Base-by-base conservation (phyloP, 345 rosid genomes). In the Mercurialis annua region DNA sequence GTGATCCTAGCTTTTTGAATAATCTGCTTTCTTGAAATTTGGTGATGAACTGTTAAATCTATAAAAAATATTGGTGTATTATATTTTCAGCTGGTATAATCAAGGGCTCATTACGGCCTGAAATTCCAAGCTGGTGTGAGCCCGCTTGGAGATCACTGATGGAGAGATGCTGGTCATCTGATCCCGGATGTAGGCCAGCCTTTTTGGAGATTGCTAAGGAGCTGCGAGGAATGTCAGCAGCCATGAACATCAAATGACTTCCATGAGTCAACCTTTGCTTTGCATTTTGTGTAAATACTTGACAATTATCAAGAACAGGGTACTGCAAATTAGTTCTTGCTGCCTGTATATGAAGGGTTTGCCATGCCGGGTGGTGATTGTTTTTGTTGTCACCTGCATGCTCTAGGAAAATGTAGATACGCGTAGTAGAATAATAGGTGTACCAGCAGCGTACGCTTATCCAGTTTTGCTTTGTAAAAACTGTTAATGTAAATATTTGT, bases 121-220 rank as follows among this genome's bases (percentile, higher is more conserved):
- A 77, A 62, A 71, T 75, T 34, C 87, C 85, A 11, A 65, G 53
- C 47, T 81, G 80, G 80, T 81, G 83, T 27, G 83, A 79, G 50
- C 81, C 81, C 0, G 74, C 29, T 0, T 83, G 83, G 87, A 77
- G 80, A 75, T 77, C 85, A 15, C 71, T 81, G 68, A 81, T 83
- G 85, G 83, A 79, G 59, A 79, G 82, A 24, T 81, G 85, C 69
- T 83, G 85, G 87, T 71, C 80, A 34, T 56, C 80, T 10, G 79
- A 83, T 67, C 79, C 83, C 4, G 11, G 26, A 4, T 64, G 58
- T n/a, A 81, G 87, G 67, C 83, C 87, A n/a, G 61, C 78, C 24
- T 83, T 83, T 76, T 69, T 75, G 26, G 81, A 71, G 30, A 72
- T 83, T 27, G 70, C 81, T 0, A 76, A 72, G 68, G 80, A 81